Percentiles rank a stretch among this genome's conserved stretches.
Evolutionary conservation across 2,329 filamentous ascomycete genomes (phyloP).

Genomic region (Penicillium sp.): DNA sequence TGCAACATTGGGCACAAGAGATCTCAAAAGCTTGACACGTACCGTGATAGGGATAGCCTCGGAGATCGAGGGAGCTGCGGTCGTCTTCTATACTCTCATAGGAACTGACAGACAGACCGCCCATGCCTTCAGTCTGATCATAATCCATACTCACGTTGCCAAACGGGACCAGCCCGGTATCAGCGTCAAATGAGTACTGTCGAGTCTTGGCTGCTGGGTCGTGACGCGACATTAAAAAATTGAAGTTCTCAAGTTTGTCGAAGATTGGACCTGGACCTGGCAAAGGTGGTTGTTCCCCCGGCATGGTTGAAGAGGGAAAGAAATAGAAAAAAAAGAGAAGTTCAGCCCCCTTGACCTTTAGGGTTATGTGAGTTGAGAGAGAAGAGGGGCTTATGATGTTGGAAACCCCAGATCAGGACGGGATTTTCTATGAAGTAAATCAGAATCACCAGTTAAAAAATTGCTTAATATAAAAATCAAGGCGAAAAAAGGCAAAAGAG

Average conservation of each 20-base stretch:
- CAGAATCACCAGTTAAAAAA: background rate
- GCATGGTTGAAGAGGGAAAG: slow-evolving; percentile 25
- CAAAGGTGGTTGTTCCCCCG: slow-evolving; percentile 33
- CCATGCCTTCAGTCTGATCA: slow-evolving; percentile 42
- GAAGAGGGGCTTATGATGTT: slow-evolving; percentile 9
- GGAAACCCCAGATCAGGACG: slow-evolving; percentile 18
- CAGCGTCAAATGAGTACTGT: slow-evolving; percentile 41
- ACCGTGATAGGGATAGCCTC: slow-evolving; percentile 42
- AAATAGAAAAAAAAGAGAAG: slow-evolving; percentile 20
- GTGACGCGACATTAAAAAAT: slow-evolving; percentile 36
- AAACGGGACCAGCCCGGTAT: slow-evolving; percentile 33
- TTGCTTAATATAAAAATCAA: background rate
- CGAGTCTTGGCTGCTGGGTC: slow-evolving; percentile 33
- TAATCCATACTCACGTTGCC: slow-evolving; percentile 39
- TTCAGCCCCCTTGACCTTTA: slow-evolving; percentile 12
- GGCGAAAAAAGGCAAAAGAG: background rate
- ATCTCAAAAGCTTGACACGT: slow-evolving; percentile 25
- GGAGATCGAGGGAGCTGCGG: slow-evolving; percentile 37
- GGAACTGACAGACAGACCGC: slow-evolving; percentile 42
- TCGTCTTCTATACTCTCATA: slow-evolving; percentile 44
- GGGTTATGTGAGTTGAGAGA: slow-evolving; percentile 10
- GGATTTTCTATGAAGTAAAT: slow-evolving; percentile 10
- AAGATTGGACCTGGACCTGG: slow-evolving; percentile 24
- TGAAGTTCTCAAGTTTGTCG: slow-evolving; percentile 39
- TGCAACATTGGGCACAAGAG: slow-evolving; percentile 29